Percentiles rank a stretch among this genome's conserved stretches.
Evolutionary conservation across 2,329 filamentous ascomycete genomes (phyloP).

Genomic region (Purpureocillium takamizusanense): DNA sequence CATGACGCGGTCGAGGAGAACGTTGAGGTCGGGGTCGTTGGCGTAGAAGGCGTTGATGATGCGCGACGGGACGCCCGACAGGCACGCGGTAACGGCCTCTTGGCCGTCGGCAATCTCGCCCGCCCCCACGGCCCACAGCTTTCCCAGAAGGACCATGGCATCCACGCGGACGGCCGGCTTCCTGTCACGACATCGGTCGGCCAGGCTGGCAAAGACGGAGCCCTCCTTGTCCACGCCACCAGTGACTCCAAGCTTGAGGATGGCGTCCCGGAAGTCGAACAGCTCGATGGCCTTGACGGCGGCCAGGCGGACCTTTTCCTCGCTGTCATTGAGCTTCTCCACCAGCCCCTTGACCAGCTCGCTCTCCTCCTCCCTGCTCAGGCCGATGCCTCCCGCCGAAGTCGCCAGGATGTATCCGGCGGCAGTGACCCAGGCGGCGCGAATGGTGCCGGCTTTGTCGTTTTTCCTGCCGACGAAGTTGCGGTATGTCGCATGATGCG

Average conservation of each 20-base stretch:
- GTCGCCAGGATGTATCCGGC: conserved; percentile 84
- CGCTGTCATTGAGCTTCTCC: conserved; percentile 76
- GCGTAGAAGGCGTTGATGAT: conserved; percentile 86
- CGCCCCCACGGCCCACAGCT: conserved; percentile 87
- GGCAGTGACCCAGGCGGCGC: conserved; percentile 77
- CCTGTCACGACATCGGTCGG: conserved; percentile 81
- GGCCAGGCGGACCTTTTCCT: conserved; percentile 84
- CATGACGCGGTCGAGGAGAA: conserved; percentile 73
- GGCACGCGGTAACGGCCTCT: conserved; percentile 62
- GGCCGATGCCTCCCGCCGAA: conserved; percentile 78
- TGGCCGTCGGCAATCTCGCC: conserved; percentile 80
- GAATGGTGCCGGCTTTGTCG: conserved; percentile 76
- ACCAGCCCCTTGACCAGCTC: conserved; percentile 64
- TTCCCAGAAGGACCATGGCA: conserved; percentile 75
- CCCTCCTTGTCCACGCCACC: conserved; percentile 68
- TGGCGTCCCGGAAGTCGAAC: conserved; percentile 72
- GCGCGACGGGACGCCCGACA: conserved; percentile 73
- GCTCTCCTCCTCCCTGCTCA: conserved; percentile 74
- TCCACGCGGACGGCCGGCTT: conserved; percentile 74
- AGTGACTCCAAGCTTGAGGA: conserved; percentile 69
- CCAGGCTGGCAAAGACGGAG: conserved; percentile 72
- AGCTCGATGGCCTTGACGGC: conserved; percentile 77
- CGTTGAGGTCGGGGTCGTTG: conserved; percentile 79
- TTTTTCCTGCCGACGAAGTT: conserved; percentile 77
- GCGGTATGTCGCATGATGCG: conserved; percentile 69